Evolutionary conservation across 345 rosid genomes (phyloP).

Genomic region (Trapa bicornis): DNA sequence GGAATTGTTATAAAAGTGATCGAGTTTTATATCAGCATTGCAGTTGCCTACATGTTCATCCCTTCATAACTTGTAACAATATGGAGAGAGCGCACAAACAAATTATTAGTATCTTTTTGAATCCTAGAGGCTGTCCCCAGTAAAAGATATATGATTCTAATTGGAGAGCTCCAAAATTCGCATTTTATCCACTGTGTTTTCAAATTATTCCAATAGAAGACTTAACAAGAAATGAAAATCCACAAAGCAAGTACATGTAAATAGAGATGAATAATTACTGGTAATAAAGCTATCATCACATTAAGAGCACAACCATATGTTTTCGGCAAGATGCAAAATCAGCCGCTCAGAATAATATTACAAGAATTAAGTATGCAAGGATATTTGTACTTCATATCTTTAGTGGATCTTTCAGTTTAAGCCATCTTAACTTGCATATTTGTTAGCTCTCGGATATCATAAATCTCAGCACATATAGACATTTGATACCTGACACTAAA

Average conservation of each 20-base stretch:
- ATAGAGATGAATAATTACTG: background rate
- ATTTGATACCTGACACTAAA: background rate
- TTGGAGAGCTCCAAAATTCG: too few relatives aligned
- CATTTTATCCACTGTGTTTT: background rate
- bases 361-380: too few relatives aligned
- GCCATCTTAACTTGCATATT: background rate
- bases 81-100: background rate
- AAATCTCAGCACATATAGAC: background rate
- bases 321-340: background rate
- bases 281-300: background rate
- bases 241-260: background rate
- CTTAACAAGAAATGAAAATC: background rate
- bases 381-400: background rate
- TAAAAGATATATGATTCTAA: background rate
- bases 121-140: background rate
- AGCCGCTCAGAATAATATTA: background rate
- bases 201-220: background rate
- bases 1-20: background rate
- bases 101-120: background rate
- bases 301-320: background rate
- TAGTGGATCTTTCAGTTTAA: background rate
- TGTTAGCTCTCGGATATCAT: background rate
- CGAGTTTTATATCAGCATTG: background rate
- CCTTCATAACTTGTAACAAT: background rate
- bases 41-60: background rate